A percentile compares a stretch with the other conserved stretches of the same genome.
Conservation (phyloP, 2,329 filamentous ascomycete species). For the Knufia petricola region DNA sequence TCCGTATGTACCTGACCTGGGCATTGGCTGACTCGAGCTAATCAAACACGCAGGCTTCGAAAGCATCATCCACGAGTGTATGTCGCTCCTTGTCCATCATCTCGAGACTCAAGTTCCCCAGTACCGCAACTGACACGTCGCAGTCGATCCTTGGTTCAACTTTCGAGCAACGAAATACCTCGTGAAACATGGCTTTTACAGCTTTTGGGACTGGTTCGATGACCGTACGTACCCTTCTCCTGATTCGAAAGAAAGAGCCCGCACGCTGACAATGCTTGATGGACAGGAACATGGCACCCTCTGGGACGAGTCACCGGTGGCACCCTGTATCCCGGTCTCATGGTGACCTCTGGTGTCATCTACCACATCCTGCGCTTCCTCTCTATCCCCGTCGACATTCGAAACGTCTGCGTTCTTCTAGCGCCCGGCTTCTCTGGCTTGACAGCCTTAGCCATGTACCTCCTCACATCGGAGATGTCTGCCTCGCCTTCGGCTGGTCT, state of each 20-base stretch:
- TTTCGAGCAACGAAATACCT: conserved; percentile 98
- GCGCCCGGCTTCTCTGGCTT: conserved; percentile 90
- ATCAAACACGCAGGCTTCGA: conserved; percentile 61
- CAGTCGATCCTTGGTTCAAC: conserved; percentile 99
- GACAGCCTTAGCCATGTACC: conserved; percentile 85
- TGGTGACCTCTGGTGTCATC: conserved; percentile 97
- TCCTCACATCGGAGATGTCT: conserved; percentile 95
- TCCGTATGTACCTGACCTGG: conserved; percentile 55
- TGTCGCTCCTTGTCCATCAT: conserved; percentile 39
- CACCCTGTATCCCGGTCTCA: conserved; percentile 95
- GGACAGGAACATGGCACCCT: conserved; percentile 84
- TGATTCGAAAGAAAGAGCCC: not conserved
- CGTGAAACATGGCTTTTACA: conserved; percentile 92
- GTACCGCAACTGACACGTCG: conserved; percentile 23
- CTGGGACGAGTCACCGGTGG: conserved; percentile 96
- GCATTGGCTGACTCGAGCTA: not conserved
- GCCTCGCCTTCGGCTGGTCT: conserved; percentile 90
- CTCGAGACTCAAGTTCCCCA: not conserved
- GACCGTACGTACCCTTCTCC: conserved; percentile 55
- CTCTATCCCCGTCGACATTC: conserved; percentile 89
- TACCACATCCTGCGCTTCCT: conserved; percentile 87
- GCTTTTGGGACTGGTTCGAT: conserved; percentile 99
- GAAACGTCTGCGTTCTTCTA: conserved; percentile 95
- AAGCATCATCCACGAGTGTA: conserved; percentile 99
- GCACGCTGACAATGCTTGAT: not conserved